Base-by-base conservation (phyloP, 805 yeast species). In the Saccharomycopsis malanga region DNA sequence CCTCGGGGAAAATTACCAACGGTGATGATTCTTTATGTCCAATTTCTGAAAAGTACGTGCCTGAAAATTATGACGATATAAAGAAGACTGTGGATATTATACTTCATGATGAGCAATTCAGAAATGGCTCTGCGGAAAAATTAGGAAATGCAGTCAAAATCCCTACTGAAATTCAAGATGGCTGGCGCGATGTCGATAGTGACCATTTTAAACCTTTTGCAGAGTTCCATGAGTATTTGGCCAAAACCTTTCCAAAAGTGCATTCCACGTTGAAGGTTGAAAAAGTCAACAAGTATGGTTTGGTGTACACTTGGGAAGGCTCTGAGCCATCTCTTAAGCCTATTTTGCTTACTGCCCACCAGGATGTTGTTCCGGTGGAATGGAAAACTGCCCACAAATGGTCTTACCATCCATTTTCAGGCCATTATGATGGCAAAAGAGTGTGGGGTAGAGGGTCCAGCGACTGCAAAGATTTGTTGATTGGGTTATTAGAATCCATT, bases 321-420 rank as follows among this genome's bases (percentile, higher is more conserved):
- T 59, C 73, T 5, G 57, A 73, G 42, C 30, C 56, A 6, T 49
- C 60, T 3, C 64, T 79, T 53, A 79, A 81, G 59, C 94, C 95
- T 14, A 55, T 80, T 18, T 57, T 86, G 62, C 66, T 84, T 43
- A 75, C 82, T 57, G 89, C 89, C 1, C 95, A 86, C 59, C 82
- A 77, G 60, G 94, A 85, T 58, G 86, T 81, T 4, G 95, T 86
- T 22, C 94, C 95, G 1, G 82, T 83, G 7, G 83, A 78, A 55
- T 60, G 62, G 12, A 73, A 71, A 20, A 77, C 87, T 0, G 62
- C 70, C 44, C 61, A 58, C 24, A 67, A 74, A 48, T 86, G 94
- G 94, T 65, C 66, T 1, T 69, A 76, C 58, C 81, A 79, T 12
- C 94, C 95, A 2, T 83, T 77, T 49, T 61, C 70, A n/a, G 87